Base-by-base conservation (phyloP, 108 stramenopile species). In the Discostella stelligeroides region DNA sequence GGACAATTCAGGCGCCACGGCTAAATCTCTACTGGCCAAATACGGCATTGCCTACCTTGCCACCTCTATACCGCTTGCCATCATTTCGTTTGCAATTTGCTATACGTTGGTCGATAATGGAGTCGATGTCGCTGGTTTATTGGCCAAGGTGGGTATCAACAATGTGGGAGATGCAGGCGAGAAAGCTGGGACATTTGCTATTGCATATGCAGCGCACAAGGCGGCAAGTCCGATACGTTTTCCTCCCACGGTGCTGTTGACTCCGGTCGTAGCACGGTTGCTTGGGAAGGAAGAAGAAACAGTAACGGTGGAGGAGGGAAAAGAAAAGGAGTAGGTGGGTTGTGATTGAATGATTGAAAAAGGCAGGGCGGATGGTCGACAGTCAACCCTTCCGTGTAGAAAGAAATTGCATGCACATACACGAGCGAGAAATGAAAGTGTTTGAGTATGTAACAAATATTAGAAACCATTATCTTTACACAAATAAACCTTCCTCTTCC, bases 161-260 rank as follows among this genome's bases (percentile, higher is more conserved):
- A 46, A 70, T n/a, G 82, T 75, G 27, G 78, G 80, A 8, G 79
- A 81, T 6, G 75, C 72, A 9, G 83, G 84, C 3, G 90, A 95
- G 58, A 97, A 82, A 61, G 91, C 91, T 0, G 95, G 96, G 21
- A 98, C 96, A 34, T 83, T 94, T 58, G 97, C 95, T 43, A 93
- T 98, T 70, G 97, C 97, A 24, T 98, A 98, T 74, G 96, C 96
- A 5, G 94, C 94, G 14, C 97, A 98, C 75, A 98, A 98, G 84
- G 97, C 97, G 12, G 94, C 95, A 4, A 93, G 91, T 72, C 97
- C 97, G 7, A 95, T 98, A 45, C 90, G 97, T 38, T 98, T 98
- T 60, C 97, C 97, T 21, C 97, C 97, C 9, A 98, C 97, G 23
- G 96, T 98, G 8, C 50, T 92, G 20, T 83, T 98, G 80, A 98